These are phyloP conservation scores for Gossypium thurberi DNA, from an alignment of 345 rosid species.

Conservation along the genomic window DNA sequence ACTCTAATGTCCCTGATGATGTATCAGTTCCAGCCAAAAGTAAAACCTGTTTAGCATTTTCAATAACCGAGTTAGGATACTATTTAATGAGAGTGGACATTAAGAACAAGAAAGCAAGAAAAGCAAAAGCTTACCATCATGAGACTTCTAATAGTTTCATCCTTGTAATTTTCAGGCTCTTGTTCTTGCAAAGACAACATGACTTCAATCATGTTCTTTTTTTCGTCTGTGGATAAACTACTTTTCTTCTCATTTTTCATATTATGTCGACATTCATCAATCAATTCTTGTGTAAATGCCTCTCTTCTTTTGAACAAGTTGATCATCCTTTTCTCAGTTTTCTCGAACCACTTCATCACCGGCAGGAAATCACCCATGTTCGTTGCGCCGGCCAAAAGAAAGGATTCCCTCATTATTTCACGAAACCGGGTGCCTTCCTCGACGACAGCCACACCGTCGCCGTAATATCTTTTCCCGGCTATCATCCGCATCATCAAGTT, in stretches of 20 bases:
- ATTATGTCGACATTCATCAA: conserved; percentile 10
- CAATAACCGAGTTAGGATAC: neutral
- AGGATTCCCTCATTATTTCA: conserved; percentile 4
- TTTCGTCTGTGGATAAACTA: neutral
- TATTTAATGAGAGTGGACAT: neutral
- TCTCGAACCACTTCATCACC: conserved; percentile 20
- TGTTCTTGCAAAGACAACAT: conserved; percentile 37
- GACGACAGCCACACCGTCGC: neutral
- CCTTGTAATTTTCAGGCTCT: conserved; percentile 42
- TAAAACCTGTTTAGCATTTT: conserved; percentile 4
- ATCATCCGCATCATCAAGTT: conserved; percentile 3
- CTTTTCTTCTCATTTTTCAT: neutral
- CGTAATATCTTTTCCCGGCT: conserved; percentile 4
- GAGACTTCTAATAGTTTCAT: conserved; percentile 35
- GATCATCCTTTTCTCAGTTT: conserved; percentile 11
- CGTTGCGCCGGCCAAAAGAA: conserved; percentile 12
- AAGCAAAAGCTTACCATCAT: conserved; percentile 26
- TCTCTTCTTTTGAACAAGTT: neutral
- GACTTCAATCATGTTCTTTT: conserved; percentile 38
- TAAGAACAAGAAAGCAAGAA: neutral
- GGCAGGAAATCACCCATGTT: conserved; percentile 40
- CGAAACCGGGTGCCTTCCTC: neutral
- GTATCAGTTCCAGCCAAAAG: conserved; percentile 25
- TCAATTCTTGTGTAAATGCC: neutral
- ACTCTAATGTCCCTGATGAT: conserved; percentile 16